Evolutionary conservation across 2,329 filamentous ascomycete genomes (phyloP).

Genomic region (Colletotrichum costaricense): DNA sequence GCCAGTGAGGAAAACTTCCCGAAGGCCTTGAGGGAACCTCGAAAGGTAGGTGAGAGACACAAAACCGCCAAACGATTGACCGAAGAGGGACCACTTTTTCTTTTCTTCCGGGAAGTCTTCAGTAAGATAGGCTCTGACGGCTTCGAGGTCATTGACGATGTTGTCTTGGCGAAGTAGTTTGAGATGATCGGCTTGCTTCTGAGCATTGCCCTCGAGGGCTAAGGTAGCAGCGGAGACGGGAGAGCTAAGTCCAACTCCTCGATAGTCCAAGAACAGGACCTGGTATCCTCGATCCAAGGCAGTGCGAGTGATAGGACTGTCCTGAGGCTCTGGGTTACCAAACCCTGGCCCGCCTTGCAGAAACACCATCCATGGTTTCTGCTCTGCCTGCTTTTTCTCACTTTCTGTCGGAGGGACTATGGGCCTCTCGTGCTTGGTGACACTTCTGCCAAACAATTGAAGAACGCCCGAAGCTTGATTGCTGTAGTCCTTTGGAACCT

Average conservation of each 20-base stretch:
- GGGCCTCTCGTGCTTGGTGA: conserved; percentile 72
- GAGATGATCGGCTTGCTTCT: conserved; percentile 82
- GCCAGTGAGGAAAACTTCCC: conserved; percentile 86
- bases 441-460: conserved; percentile 82
- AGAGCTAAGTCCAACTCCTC: conserved; percentile 87
- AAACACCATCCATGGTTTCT: conserved; percentile 74
- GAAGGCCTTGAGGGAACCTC: conserved; percentile 79
- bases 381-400: conserved; percentile 46
- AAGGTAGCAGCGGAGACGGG: conserved; percentile 82
- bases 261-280: conserved; percentile 87
- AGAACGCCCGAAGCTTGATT: conserved; percentile 71
- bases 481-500: conserved; percentile 84
- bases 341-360: conserved; percentile 90
- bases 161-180: conserved; percentile 89
- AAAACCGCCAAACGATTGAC: conserved; percentile 94
- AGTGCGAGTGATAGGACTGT: conserved; percentile 75
- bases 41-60: conserved; percentile 87
- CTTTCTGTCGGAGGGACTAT: conserved; percentile 59
- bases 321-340: conserved; percentile 79
- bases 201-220: conserved; percentile 69
- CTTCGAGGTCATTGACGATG: conserved; percentile 90
- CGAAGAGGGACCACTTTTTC: conserved; percentile 86
- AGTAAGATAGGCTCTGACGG: conserved; percentile 81
- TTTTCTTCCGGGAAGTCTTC: conserved; percentile 74
- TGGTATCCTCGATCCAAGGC: conserved; percentile 87